Evolutionary conservation across 306 rosid species (phyloP).

Genomic region (Hylodesmum podocarpum): DNA sequence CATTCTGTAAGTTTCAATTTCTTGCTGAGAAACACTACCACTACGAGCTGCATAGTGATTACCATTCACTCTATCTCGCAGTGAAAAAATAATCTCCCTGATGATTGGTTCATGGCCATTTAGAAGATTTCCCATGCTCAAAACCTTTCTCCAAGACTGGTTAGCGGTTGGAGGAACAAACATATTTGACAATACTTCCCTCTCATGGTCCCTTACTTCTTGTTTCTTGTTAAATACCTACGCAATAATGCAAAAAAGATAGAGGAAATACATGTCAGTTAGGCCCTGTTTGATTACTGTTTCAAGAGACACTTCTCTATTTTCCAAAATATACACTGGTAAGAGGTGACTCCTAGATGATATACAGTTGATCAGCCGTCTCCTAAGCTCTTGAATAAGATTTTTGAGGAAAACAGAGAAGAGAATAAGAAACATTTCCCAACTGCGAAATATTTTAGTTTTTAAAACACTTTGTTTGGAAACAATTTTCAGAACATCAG

Average conservation of each 20-base stretch:
- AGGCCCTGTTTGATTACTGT: too few relatives aligned
- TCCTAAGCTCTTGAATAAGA: too few relatives aligned
- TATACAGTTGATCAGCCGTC: too few relatives aligned
- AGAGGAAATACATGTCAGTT: constrained; percentile 30
- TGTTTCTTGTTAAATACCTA: constrained; percentile 76
- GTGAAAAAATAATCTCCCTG: constrained; percentile 80
- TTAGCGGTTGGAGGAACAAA: constrained; percentile 82
- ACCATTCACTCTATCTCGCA: constrained; percentile 60
- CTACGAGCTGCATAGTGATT: constrained; percentile 76
- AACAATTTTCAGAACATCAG: too few relatives aligned
- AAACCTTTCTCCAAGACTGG: constrained; percentile 93
- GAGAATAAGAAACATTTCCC: too few relatives aligned
- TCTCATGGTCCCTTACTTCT: constrained; percentile 57
- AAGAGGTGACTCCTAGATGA: too few relatives aligned
- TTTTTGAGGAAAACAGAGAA: too few relatives aligned
- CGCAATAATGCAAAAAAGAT: background rate
- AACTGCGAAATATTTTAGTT: too few relatives aligned
- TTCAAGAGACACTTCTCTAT: too few relatives aligned
- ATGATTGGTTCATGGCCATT: constrained; percentile 90
- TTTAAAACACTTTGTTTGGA: too few relatives aligned
- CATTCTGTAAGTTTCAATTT: constrained; percentile 85
- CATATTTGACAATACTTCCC: constrained; percentile 71
- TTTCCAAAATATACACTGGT: too few relatives aligned
- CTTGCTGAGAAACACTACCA: constrained; percentile 49
- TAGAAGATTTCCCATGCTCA: constrained; percentile 99